Evolutionary conservation across 108 stramenopile species (phyloP).

Genomic region (Skeletonema marinoi): DNA sequence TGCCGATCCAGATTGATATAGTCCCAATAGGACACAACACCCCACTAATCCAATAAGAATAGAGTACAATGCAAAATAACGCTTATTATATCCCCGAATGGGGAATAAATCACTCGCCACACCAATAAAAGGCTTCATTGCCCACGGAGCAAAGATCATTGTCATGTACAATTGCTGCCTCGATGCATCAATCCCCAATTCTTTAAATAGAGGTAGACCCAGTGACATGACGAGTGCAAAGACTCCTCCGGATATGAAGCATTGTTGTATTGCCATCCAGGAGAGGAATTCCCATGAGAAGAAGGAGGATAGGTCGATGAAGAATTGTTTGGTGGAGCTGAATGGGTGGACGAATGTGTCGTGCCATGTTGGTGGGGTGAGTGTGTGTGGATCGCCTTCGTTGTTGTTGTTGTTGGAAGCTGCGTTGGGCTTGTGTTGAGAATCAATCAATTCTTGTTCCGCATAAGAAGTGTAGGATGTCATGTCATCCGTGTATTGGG

Average conservation of each 20-base stretch:
- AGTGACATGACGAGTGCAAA: constrained; percentile 44
- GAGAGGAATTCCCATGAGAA: constrained; percentile 43
- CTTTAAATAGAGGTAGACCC: constrained; percentile 42
- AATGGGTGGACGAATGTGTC: constrained; percentile 10
- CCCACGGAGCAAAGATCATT: constrained; percentile 42
- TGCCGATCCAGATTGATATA: constrained; percentile 18
- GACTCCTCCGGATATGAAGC: constrained; percentile 29
- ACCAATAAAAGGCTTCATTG: constrained; percentile 55
- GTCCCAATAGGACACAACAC: constrained; percentile 16
- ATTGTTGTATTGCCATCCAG: constrained; percentile 43
- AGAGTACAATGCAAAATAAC: constrained; percentile 40
- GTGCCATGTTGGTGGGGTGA: constrained; percentile 19
- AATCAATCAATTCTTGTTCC: background rate
- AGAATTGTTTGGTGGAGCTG: constrained; percentile 26
- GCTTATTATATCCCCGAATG: constrained; percentile 48
- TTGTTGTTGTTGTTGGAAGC: background rate
- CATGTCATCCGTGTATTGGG: background rate
- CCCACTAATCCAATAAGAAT: constrained; percentile 40
- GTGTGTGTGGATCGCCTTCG: background rate
- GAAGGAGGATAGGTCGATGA: constrained; percentile 19
- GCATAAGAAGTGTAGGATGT: background rate
- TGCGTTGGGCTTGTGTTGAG: background rate
- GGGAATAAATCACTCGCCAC: constrained; percentile 47
- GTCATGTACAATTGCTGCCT: constrained; percentile 50
- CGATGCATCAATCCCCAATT: constrained; percentile 41